Base-by-base conservation (phyloP, 2,329 filamentous ascomycete species). In the Atkinsonella texensis region DNA sequence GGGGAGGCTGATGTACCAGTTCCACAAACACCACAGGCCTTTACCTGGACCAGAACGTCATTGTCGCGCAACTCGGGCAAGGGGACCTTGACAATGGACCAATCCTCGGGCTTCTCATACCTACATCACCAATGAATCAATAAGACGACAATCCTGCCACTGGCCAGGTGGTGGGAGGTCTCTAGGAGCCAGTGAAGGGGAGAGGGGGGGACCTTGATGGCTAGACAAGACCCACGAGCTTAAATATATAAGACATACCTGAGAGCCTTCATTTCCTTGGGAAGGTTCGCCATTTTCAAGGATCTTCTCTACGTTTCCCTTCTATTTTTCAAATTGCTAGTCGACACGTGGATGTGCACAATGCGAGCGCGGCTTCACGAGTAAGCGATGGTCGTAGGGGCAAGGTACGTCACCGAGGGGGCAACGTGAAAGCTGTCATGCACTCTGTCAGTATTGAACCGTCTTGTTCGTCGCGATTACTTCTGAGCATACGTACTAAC, bases 31-130 rank as follows among this genome's bases (percentile, higher is more conserved):
- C 80, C 79, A 58, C 78, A 82, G 51, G 78, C 81, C 68, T 84
- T 83, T 61, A 85, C 81, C 68, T 84, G 81, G 67, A 84, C 74
- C 59, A 82, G 67, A 57, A 83, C 70, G 65, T 83, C 79, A 53
- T 79, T 75, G 28, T 79, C 72, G 58, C 79, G 75, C 56, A 83
- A 67, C 57, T 70, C 73, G 18, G 81, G 81, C 7, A 84, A 74
- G 56, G 81, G 80, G 38, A 83, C 76, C 11, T 79, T 70, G 57
- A 84, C 79, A 53, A 84, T 74, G 56, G 72, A 71, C 67, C 76
- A 83, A 53, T 77, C 71, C 63, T 80, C 71, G 43, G 80, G 80
- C 73, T 82, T 77, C 66, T 79, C 76, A 68, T 83, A 83, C 66
- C 71, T 73, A 53, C 38, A 57, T 35, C 13, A 28, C 28, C 28